Evolutionary conservation across 129 eudicot species (phyloP), one percentile per base, ranked within the genome.

Genomic region (Helianthus annuus): DNA sequence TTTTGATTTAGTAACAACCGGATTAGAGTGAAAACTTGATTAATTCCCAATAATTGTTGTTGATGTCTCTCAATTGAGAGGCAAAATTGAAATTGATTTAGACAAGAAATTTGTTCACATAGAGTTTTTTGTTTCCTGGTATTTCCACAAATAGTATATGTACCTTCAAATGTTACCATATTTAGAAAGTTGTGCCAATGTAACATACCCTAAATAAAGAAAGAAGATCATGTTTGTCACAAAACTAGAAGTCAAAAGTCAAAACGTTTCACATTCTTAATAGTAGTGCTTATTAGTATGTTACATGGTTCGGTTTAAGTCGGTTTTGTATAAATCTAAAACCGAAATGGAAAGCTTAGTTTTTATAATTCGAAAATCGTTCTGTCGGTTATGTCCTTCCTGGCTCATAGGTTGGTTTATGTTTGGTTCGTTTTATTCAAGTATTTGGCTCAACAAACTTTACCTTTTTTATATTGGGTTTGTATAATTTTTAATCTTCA

Each of bases 91-190:
- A 60, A 68, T 32, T 76, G 63, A 46, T 48, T 17, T 68, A 6
- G 46, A 60, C 69, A 34, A 27, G 4, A 48, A 36, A 14, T 48
- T 58, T 76, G 56, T 38, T 10, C 24, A 69, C 19, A 68, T 39
- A 38, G 48, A 77, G 69, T 75, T 60, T 67, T 6, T 58, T 58
- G 80, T 58, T 68, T 68, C 51, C 48, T 69, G 75, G 80, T 68
- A 76, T 76, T 68, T 68, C 75, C 75, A 59, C 67, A 48, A 68
- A 32, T 76, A 59, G 64, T 48, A 6, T 46, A 6, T 34, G 69
- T 56, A 48, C 75, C 75, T 68, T 68, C 61, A 57, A 34, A 6
- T 32, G 12, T 32, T 75, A 7, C 73, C 62, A 7, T 45, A 67
- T 67, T 29, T 32, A 46, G 68, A 66, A 56, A 44, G 59, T 57